Base-by-base conservation (phyloP, 1,284 basidiomycete genomes). In the Cerrena zonata region DNA sequence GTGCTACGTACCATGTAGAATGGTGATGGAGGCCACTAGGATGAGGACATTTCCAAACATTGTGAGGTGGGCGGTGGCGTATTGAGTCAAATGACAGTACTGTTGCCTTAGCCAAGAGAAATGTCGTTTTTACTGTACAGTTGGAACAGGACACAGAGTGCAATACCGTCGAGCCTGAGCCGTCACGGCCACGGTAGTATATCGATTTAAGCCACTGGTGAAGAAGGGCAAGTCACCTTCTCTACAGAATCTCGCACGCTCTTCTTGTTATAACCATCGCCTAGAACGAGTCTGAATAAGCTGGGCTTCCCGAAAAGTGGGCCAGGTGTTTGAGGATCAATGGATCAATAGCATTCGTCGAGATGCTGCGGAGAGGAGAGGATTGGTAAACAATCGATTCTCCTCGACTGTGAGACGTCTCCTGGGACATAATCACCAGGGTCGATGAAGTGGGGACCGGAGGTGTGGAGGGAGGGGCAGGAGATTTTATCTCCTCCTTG, bases 1-100 rank as follows among this genome's bases (percentile, higher is more conserved):
- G 13, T 49, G 51, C 47, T 34, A 51, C 62, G 56, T 52, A 67
- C 65, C 65, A 43, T 67, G 65, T 19, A 67, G 56, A 34, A 66
- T 56, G 41, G 60, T 59, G 23, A 66, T 15, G 3, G 55, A 57
- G 30, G 65, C 61, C 43, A 62, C 34, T 12, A 63, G 13, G 39
- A 67, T 55, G 42, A 67, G 50, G 23, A 63, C 30, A 22, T 56
- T 55, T 30, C 65, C 65, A 21, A 66, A 50, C 65, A 67, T 67
- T 2, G n/a, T n/a, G n/a, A n/a, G n/a, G n/a, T n/a, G n/a, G n/a
- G n/a, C n/a, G n/a, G n/a, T n/a, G n/a, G n/a, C n/a, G n/a, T n/a
- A n/a, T n/a, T n/a, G n/a, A n/a, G n/a, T n/a, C n/a, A n/a, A n/a
- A n/a, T n/a, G n/a, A n/a, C n/a, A n/a, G n/a, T n/a, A n/a, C n/a